Evolutionary conservation across 2,329 filamentous ascomycete genomes (phyloP).

Genomic region (Microdochium trichocladiopsis): DNA sequence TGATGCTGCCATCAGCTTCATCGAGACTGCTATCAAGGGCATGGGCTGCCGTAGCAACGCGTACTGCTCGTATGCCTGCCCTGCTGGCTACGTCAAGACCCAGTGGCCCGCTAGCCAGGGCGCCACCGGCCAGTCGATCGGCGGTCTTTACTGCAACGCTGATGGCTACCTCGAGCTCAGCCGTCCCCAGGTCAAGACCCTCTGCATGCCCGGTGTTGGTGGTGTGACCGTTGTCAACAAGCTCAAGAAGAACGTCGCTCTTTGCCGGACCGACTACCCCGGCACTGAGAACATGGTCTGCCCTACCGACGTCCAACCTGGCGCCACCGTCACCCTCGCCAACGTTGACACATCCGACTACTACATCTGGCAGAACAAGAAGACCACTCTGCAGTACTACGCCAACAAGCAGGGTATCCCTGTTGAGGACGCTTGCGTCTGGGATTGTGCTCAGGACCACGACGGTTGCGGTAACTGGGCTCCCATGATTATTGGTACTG

Average conservation of each 20-base stretch:
- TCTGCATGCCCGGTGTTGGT: conserved; percentile 69
- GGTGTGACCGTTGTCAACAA: conserved; percentile 72
- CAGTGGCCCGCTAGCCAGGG: conserved; percentile 84
- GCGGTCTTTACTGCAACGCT: conserved; percentile 74
- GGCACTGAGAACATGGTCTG: conserved; percentile 85
- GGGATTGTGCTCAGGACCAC: conserved; percentile 46
- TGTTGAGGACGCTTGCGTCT: conserved; percentile 65
- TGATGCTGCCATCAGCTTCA: conserved; percentile 52
- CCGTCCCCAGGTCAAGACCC: conserved; percentile 55
- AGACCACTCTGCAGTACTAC: conserved; percentile 93
- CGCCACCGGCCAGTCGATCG: conserved; percentile 72
- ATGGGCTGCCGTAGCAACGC: conserved; percentile 51
- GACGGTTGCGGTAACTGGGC: conserved; percentile 74
- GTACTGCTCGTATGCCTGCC: conserved; percentile 92
- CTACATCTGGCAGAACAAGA: conserved; percentile 68
- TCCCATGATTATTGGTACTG: conserved; percentile 78
- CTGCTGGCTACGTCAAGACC: conserved; percentile 83
- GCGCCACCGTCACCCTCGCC: conserved; percentile 56
- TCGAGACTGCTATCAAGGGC: conserved; percentile 56
- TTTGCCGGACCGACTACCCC: conserved; percentile 96
- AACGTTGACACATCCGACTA: conserved; percentile 67
- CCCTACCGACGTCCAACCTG: conserved; percentile 58
- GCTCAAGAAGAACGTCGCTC: conserved; percentile 55
- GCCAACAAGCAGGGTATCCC: conserved; percentile 74
- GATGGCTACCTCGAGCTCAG: conserved; percentile 72